Evolutionary conservation across 176 grass and related monocot genomes (phyloP).

Genomic region (Phoenix roebelenii): DNA sequence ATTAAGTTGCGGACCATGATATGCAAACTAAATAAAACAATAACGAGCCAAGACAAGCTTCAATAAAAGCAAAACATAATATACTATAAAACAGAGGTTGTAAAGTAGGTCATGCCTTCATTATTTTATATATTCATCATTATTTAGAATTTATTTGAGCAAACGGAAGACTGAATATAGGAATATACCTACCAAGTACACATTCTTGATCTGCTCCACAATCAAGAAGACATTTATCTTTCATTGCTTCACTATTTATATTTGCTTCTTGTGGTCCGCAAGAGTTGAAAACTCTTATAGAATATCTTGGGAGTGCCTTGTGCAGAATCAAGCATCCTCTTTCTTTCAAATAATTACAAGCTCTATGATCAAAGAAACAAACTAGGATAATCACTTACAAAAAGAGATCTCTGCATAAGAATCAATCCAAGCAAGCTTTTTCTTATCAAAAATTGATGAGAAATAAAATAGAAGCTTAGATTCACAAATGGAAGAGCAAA

Average conservation of each 20-base stretch:
- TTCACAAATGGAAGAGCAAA: too few species aligned
- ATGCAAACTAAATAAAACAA: too few species aligned
- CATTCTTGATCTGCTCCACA: constrained; percentile 22
- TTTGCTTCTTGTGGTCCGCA: constrained; percentile 7
- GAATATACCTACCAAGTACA: constrained; percentile 17
- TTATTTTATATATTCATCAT: too few species aligned
- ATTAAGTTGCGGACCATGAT: too few species aligned
- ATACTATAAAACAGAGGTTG: too few species aligned
- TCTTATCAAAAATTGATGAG: too few species aligned
- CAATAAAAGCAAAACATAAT: too few species aligned
- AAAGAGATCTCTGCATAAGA: neutral
- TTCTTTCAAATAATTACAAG: constrained; percentile 1
- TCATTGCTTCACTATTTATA: constrained; percentile 13
- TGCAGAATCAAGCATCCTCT: neutral
- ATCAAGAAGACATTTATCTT: constrained; percentile 22
- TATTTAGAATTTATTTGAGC: too few species aligned
- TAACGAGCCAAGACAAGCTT: too few species aligned
- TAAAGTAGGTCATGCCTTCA: too few species aligned
- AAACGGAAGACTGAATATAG: neutral
- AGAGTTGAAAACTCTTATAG: constrained; percentile 8
- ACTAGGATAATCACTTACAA: neutral
- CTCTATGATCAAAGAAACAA: neutral
- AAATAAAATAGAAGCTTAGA: too few species aligned
- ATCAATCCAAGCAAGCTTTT: neutral
- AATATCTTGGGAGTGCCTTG: neutral